Conservation (phyloP, 257 asterid genomes). For the Primulina eburnea region DNA sequence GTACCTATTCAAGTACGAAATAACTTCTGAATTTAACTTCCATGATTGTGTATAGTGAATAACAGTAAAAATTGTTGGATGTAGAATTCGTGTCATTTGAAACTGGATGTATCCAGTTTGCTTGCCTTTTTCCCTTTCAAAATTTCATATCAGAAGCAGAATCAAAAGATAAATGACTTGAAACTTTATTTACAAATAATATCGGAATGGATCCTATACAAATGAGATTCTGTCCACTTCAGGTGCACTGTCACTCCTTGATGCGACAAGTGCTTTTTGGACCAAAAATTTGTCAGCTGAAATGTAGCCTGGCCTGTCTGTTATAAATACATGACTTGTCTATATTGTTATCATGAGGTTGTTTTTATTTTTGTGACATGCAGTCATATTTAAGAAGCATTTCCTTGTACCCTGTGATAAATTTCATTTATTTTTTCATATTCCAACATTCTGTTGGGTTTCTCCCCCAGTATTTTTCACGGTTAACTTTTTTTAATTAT, state of each 20-base stretch:
- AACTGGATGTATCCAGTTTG: neutral
- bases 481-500: neutral
- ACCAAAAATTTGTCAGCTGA: slow-evolving; percentile 2
- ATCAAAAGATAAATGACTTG: too few relatives aligned
- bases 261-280: neutral
- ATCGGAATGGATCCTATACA: too few relatives aligned
- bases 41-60: neutral
- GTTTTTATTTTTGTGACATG: too few relatives aligned
- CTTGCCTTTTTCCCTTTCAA: too few relatives aligned
- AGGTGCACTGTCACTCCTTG: too few relatives aligned
- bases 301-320: too few relatives aligned
- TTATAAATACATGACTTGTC: too few relatives aligned
- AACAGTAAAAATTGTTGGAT: slow-evolving; percentile 6
- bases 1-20: neutral
- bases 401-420: neutral
- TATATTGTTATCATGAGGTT: too few relatives aligned
- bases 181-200: too few relatives aligned
- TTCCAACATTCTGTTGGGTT: neutral
- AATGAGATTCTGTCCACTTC: too few relatives aligned
- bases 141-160: too few relatives aligned
- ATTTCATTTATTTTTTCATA: neutral
- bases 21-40: neutral
- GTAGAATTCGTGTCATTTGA: neutral
- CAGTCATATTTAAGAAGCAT: neutral
- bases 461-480: neutral